phyloP scores from a whole-genome alignment of 108 stramenopile genomes.

The Poteriospumella lacustris region DNA sequence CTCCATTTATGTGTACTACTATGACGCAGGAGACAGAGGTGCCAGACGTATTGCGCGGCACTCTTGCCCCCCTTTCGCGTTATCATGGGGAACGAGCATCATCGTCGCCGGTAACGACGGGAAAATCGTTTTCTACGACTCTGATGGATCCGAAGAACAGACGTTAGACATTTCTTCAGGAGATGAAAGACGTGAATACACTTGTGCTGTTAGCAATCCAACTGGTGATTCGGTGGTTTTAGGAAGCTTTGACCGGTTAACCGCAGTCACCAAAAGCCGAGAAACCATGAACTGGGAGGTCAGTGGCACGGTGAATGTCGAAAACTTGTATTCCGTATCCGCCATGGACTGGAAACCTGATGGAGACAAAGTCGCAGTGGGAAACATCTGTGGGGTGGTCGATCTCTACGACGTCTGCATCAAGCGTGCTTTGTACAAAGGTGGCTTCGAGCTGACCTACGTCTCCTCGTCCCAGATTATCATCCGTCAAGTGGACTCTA shows the following conservation, averaged over 20 bases:
- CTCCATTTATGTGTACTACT: slow-evolving; percentile 54
- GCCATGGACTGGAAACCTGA: slow-evolving; percentile 60
- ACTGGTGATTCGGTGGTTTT: slow-evolving; percentile 58
- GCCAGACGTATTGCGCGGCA: slow-evolving; percentile 37
- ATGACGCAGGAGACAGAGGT: slow-evolving; percentile 37
- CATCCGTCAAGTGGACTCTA: slow-evolving; percentile 46
- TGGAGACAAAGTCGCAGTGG: slow-evolving; percentile 53
- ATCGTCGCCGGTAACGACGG: slow-evolving; percentile 58
- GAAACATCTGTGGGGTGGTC: slow-evolving; percentile 54
- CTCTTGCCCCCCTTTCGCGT: slow-evolving; percentile 48
- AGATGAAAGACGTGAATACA: slow-evolving; percentile 44
- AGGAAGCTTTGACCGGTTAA: slow-evolving; percentile 57
- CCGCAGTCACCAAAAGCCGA: slow-evolving; percentile 39
- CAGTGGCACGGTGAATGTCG: slow-evolving; percentile 34
- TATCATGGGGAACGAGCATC: slow-evolving; percentile 55
- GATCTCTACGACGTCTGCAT: slow-evolving; percentile 58
- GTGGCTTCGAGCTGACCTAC: slow-evolving; percentile 60
- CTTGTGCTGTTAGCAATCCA: slow-evolving; percentile 46
- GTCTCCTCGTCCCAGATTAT: slow-evolving; percentile 56
- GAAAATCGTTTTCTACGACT: slow-evolving; percentile 54
- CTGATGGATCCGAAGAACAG: slow-evolving; percentile 44
- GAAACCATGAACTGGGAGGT: slow-evolving; percentile 38
- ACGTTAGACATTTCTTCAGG: slow-evolving; percentile 52
- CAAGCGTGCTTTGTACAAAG: slow-evolving; percentile 49
- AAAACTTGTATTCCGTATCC: slow-evolving; percentile 60